Percentiles rank a stretch among this genome's conserved stretches.
Evolutionary conservation across 176 grass and related monocot genomes (phyloP).

Genomic region (Oryza rufipogon): DNA sequence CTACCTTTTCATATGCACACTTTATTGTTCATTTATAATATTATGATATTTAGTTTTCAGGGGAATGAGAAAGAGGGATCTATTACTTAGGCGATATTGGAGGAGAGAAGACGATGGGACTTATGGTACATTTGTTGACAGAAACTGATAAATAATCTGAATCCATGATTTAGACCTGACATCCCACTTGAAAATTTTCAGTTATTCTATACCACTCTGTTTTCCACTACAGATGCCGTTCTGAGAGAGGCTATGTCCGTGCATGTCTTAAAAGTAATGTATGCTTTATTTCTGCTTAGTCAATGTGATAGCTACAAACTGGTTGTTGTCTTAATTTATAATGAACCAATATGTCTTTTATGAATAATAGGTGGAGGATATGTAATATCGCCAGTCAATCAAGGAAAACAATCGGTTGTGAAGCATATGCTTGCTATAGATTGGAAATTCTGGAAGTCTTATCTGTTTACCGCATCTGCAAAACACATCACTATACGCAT

Average conservation of each 20-base stretch:
- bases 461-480: slow-evolving; percentile 76
- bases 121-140: slow-evolving; percentile 70
- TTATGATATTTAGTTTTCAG: slow-evolving; percentile 72
- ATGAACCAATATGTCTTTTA: slow-evolving; percentile 30
- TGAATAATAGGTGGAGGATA: slow-evolving; percentile 85
- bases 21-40: slow-evolving; percentile 44
- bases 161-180: slow-evolving; percentile 44
- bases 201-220: slow-evolving; percentile 98
- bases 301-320: background rate
- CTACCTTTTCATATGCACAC: slow-evolving; percentile 25
- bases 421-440: slow-evolving; percentile 99
- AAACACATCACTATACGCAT: slow-evolving; percentile 84
- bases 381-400: slow-evolving; percentile 89
- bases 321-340: slow-evolving; percentile 11
- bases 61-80: slow-evolving; percentile 97
- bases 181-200: slow-evolving; percentile 57
- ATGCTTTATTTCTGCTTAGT: slow-evolving; percentile 64
- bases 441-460: slow-evolving; percentile 97
- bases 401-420: slow-evolving; percentile 89
- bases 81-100: slow-evolving; percentile 92
- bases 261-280: slow-evolving; percentile 99
- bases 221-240: slow-evolving; percentile 81
- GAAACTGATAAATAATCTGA: slow-evolving; percentile 28
- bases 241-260: slow-evolving; percentile 78
- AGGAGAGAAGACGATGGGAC: slow-evolving; percentile 98